Evolutionary conservation across 2,329 filamentous ascomycete genomes (phyloP), one percentile per base, ranked within the genome.

Genomic region (Thielaviopsis ethacetica): DNA sequence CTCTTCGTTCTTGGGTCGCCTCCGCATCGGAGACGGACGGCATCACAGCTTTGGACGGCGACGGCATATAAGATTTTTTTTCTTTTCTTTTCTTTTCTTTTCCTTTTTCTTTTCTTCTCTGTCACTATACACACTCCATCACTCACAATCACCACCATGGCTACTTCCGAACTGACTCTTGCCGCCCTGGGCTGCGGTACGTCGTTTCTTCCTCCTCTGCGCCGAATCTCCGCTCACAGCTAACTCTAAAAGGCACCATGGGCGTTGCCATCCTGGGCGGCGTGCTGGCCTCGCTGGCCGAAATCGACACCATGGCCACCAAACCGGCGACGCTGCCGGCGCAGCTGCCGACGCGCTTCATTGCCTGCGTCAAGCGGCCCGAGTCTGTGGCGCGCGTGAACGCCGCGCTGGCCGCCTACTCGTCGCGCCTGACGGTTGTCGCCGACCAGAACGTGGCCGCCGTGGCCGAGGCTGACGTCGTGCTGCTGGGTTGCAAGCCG

Each of bases 241-340:
- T 62, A 62, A 62, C 60, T 44, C 54, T 59, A 41, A 58, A 55
- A 90, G 86, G 88, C 64, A 91, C 84, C 57, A 87, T 95, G 82
- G 89, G 89, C 61, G 87, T 88, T 62, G 88, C 88, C 60, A 91
- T 95, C 65, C 80, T 94, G 60, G 83, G 80, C 58, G 89, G 88
- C 63, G 85, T 95, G 67, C 79, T 94, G 65, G 76, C 81, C 62
- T 87, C 86, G 12, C 77, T 93, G 52, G 73, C 74, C 47, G 76
- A 72, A 64, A 72, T 77, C 74, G 74, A 58, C 73, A 69, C 24
- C 72, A 71, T 56, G 71, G 71, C 63, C 76, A 71, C 64, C 72
- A 70, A 38, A 72, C 75, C 2, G 70, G 64, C 78, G 9, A 56
- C 51, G 15, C 53, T 61, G 6, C 81, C 83, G 15, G 65, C 73